Percentiles rank a stretch among this genome's conserved stretches.
These are phyloP conservation scores for Naegleria lovaniensis DNA, from an alignment of 208 protist genomes.

Conservation along the genomic window DNA sequence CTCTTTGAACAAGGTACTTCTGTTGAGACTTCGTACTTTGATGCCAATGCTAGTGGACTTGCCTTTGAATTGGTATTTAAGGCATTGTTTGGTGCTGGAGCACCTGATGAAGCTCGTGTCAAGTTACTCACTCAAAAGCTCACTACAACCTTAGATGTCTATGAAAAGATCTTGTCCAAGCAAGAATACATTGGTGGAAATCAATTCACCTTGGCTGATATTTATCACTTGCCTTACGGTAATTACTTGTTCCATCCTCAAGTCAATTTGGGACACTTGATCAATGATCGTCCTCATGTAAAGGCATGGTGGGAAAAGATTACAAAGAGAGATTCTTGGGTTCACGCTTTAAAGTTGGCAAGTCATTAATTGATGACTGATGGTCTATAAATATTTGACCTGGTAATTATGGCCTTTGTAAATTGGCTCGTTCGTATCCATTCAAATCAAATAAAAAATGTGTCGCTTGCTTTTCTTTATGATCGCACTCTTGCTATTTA, in stretches of 20 bases:
- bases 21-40: too few relatives aligned
- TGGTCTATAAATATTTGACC: too few relatives aligned
- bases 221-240: neutral
- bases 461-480: too few relatives aligned
- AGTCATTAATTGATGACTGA: too few relatives aligned
- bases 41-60: neutral
- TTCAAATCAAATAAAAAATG: too few relatives aligned
- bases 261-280: neutral
- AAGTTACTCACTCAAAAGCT: neutral
- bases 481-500: too few relatives aligned
- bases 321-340: neutral
- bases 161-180: slow-evolving; percentile 11
- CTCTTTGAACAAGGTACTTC: neutral
- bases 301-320: slow-evolving; percentile 14
- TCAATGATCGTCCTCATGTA: neutral
- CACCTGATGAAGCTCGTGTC: neutral
- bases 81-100: neutral
- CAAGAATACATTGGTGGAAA: slow-evolving; percentile 14
- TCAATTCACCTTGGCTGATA: slow-evolving; percentile 4
- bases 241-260: neutral
- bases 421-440: too few relatives aligned
- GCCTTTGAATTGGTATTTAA: neutral
- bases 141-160: neutral
- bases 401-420: too few relatives aligned
- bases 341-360: neutral